phyloP scores from a whole-genome alignment of 106 monocot species.

The Posidonia australis region DNA sequence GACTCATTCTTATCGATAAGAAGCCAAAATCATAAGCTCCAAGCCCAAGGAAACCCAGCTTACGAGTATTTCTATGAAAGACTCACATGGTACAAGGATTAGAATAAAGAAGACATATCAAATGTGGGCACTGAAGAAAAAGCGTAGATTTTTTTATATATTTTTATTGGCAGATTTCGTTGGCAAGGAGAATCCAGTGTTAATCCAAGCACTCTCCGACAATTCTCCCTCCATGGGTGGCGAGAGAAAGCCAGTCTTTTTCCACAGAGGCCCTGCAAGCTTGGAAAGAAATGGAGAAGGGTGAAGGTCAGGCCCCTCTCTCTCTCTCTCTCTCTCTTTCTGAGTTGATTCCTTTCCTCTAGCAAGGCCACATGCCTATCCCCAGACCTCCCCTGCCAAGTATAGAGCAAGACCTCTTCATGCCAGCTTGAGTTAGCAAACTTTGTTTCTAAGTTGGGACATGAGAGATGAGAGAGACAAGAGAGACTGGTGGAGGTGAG shows the following conservation, averaged over 20 bases:
- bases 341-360: background rate
- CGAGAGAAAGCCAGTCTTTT: constrained; percentile 1
- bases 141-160: too few species aligned
- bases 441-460: background rate
- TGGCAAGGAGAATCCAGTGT: constrained; percentile 16
- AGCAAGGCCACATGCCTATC: background rate
- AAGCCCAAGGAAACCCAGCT: too few species aligned
- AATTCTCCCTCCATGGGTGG: constrained; percentile 12
- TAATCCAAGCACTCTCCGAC: constrained; percentile 35
- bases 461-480: background rate
- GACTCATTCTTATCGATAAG: too few species aligned
- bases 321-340: background rate
- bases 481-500: background rate
- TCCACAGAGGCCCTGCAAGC: constrained; percentile 2
- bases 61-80: too few species aligned
- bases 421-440: background rate
- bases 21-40: too few species aligned
- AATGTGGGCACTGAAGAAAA: too few species aligned
- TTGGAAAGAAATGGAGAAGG: background rate
- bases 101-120: too few species aligned
- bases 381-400: background rate
- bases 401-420: background rate
- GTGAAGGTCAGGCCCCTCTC: background rate
- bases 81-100: too few species aligned
- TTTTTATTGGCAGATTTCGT: constrained; percentile 3